These are phyloP conservation scores for Salvia miltiorrhiza DNA, from an alignment of 257 asterid genomes.

Conservation along the genomic window DNA sequence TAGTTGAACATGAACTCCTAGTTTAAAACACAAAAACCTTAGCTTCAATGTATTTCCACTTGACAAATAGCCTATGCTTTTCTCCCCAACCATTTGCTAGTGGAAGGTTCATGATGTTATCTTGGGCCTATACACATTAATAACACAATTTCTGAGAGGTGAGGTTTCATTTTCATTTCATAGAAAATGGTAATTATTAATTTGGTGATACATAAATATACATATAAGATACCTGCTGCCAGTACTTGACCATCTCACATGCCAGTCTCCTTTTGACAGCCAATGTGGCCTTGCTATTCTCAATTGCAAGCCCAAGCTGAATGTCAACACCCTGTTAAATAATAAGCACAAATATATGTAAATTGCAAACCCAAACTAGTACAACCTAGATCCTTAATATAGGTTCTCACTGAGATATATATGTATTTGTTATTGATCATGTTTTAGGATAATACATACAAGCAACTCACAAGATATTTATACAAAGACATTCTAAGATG, in stretches of 20 bases:
- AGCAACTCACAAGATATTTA: too few relatives aligned
- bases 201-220: neutral
- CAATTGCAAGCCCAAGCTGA: constrained; percentile 97
- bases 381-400: too few relatives aligned
- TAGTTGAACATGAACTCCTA: too few relatives aligned
- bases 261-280: constrained; percentile 98
- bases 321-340: constrained; percentile 79
- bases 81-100: constrained; percentile 97
- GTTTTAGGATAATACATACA: too few relatives aligned
- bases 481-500: too few relatives aligned
- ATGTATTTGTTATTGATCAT: too few relatives aligned
- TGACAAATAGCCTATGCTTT: constrained; percentile 76
- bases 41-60: constrained; percentile 90
- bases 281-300: constrained; percentile 88
- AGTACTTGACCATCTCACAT: constrained; percentile 97
- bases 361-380: neutral
- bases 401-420: too few relatives aligned
- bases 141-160: neutral
- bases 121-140: constrained; percentile 64
- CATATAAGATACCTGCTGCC: constrained; percentile 77
- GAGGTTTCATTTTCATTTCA: too few relatives aligned
- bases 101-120: constrained; percentile 84
- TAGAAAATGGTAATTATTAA: too few relatives aligned
- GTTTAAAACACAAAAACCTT: constrained; percentile 38
- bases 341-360: too few relatives aligned